Evolutionary conservation across 2,329 filamentous ascomycete genomes (phyloP), one percentile per base, ranked within the genome.

Genomic region (Cyphellophora europaea): DNA sequence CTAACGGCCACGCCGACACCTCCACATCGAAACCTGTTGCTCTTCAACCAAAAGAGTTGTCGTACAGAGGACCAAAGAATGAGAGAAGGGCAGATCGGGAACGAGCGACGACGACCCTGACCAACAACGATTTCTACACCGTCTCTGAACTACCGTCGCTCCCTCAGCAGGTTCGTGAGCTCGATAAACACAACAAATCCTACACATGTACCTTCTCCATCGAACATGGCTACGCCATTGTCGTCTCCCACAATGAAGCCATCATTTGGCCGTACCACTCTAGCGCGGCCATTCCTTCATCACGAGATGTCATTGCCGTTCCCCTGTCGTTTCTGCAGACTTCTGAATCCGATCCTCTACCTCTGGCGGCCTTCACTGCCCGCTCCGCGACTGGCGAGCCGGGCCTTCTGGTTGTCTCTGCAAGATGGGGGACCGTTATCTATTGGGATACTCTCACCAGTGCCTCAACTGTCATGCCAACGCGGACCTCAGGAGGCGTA

Each of bases 361-460:
- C 91, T 2, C 69, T 95, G 25, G 91, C 86, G 35, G 76, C 83
- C 12, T 72, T 98, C 34, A 79, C 95, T 5, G 80, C 83, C 0
- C 79, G 82, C 32, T 82, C 84, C 4, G 79, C 82, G 4, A 77
- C 75, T n/a, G 75, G 77, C 32, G 83, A 93, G 48, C 82, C 88
- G 19, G 91, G 91, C 2, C 70, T 98, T 23, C 76, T 98, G 17
- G 74, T 95, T 23, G 71, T 96, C 23, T 84, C 89, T 63, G 83
- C 89, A 10, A 75, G 74, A 12, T 87, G 72, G 32, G 91, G 91
- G 34, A 88, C 80, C 57, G 77, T 96, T 34, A 79, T 85, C 29
- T 96, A 91, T 58, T 96, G 91, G 87, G 91, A 96, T 56, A 93
- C 86, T 25, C 83, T 96, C 44, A 87, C 89, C 37, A 87, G 79